Conservation (phyloP, 1,139 yeast species). For the Debaryomyces singareniensis region DNA sequence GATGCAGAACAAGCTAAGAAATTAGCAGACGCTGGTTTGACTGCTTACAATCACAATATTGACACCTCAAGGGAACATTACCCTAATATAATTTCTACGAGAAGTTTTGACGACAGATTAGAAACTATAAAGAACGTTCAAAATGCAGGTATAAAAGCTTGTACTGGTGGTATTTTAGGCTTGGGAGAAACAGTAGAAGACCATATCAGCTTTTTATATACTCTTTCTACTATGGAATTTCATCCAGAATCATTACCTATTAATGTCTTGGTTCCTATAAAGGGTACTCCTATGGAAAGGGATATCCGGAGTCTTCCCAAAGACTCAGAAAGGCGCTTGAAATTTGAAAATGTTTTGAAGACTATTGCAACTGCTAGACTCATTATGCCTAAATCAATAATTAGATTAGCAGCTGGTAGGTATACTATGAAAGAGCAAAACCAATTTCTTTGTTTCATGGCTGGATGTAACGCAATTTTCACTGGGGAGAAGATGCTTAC, state of each 20-base stretch:
- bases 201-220: conserved; percentile 61
- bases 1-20: conserved; percentile 52
- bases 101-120: conserved; percentile 66
- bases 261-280: conserved; percentile 68
- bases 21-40: conserved; percentile 63
- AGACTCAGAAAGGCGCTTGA: conserved; percentile 34
- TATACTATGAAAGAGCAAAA: conserved; percentile 76
- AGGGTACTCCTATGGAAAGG: conserved; percentile 70
- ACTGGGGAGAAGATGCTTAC: conserved; percentile 81
- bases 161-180: conserved; percentile 79
- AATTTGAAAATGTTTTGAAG: conserved; percentile 57
- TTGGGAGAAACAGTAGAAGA: conserved; percentile 71
- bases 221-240: conserved; percentile 57
- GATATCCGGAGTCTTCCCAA: conserved; percentile 39
- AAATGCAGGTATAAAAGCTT: conserved; percentile 60
- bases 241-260: conserved; percentile 85
- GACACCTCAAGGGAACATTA: conserved; percentile 78
- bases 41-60: conserved; percentile 77
- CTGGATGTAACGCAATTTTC: conserved; percentile 76
- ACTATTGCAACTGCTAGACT: conserved; percentile 74
- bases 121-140: conserved; percentile 60
- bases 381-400: conserved; percentile 65
- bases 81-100: conserved; percentile 63
- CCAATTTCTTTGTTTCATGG: conserved; percentile 69
- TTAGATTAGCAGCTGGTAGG: conserved; percentile 75